Evolutionary conservation across 1,284 basidiomycete species (phyloP).

Genomic region (Ceratobasidium sp.): DNA sequence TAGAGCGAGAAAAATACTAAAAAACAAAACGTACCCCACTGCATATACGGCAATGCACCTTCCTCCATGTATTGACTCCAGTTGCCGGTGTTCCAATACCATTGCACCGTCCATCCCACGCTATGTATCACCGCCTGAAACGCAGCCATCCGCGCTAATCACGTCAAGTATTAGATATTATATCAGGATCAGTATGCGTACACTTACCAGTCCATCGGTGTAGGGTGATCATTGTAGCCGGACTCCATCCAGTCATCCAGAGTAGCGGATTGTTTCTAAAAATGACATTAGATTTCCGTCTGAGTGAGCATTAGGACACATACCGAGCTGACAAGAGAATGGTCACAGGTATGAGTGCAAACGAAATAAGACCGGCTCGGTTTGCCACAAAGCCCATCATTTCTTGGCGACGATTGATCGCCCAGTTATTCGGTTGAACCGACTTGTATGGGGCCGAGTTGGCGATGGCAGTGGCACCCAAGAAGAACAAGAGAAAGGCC

Average conservation of each 20-base stretch:
- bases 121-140: constrained; percentile 33
- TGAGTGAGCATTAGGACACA: neutral
- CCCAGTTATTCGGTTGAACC: constrained; percentile 35
- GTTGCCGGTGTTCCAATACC: constrained; percentile 26
- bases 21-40: constrained; percentile 18
- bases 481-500: constrained; percentile 13
- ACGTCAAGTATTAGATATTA: neutral
- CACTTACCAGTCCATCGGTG: constrained; percentile 32
- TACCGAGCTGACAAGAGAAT: constrained; percentile 22
- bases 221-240: constrained; percentile 11
- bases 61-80: constrained; percentile 11
- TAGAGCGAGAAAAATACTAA: neutral
- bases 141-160: constrained; percentile 7
- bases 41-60: constrained; percentile 31
- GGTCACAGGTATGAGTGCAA: constrained; percentile 26
- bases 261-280: constrained; percentile 27
- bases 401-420: constrained; percentile 7
- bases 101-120: constrained; percentile 30
- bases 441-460: constrained; percentile 22
- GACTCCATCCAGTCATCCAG: constrained; percentile 21
- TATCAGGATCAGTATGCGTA: neutral
- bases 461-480: constrained; percentile 9
- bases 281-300: neutral
- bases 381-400: constrained; percentile 32
- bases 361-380: constrained; percentile 16